Evolutionary conservation across 1,284 basidiomycete genomes (phyloP), one percentile per base, ranked within the genome.

Genomic region (Amylostereum chailletii): DNA sequence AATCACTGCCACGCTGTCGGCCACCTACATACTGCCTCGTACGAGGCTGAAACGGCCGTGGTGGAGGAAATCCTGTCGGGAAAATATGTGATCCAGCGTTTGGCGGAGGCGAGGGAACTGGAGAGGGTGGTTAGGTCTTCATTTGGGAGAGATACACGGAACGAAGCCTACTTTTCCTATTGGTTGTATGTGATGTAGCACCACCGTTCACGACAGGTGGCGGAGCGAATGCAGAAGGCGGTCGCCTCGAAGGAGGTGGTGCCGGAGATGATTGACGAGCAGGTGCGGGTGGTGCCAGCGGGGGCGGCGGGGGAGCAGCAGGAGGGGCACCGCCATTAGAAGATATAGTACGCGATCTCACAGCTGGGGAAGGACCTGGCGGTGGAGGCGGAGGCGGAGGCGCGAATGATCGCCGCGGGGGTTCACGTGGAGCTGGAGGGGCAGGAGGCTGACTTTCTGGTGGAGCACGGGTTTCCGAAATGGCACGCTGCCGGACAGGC

Each of bases 51-150:
- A 88, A 90, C 32, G 71, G 69, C 42, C 86, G 77, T n/a, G 87
- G 87, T 10, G 81, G 79, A 9, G 87, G 88, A 62, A 90, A 89
- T 46, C 81, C 84, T 26, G 70, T 67, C 9, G 85, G 84, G 60
- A 89, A 90, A 26, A 72, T 79, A 59, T 88, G 83, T 30, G 71
- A 61, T 11, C 86, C 86, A 43, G 75, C 76, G 51, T 73, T 78
- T 1, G 85, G 78, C 29, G 87, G 86, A 34, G 87, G 88, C 3
- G 84, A 79, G 37, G 85, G 83, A 50, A 89, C 87, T 90, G 52
- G 3, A 56, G 45, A 46, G 50, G 48, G 51, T 42, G 52, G 53
- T 48, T 54, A 50, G 49, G 27, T 45, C 46, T 46, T 29, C 33
- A 41, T 43, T 41, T 19, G 19, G 11, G 11, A 42, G 31, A 48